Conservation (phyloP, 169 alveolate species). For the Cryptosporidium felis region DNA sequence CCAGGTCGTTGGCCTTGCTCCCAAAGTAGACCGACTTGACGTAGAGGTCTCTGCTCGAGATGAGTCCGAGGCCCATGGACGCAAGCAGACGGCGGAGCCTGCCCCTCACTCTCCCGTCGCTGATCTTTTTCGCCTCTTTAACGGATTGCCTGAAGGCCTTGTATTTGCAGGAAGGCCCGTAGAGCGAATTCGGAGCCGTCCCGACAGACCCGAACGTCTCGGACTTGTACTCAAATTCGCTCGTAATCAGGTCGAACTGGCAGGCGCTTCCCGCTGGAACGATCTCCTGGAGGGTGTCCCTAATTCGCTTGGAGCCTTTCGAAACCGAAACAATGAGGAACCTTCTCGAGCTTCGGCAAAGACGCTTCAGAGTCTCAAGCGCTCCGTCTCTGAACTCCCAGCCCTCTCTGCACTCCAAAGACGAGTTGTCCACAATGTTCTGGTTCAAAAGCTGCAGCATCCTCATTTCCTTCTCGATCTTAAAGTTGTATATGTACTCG, state of each 20-base stretch:
- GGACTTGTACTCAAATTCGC: conserved; percentile 39
- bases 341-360: background rate
- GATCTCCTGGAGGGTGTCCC: conserved; percentile 2
- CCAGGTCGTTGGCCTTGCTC: conserved; percentile 43
- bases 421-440: conserved; percentile 36
- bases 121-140: background rate
- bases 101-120: conserved; percentile 9
- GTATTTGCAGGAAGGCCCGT: conserved; percentile 66
- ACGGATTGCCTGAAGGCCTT: conserved; percentile 20
- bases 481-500: conserved; percentile 45
- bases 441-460: background rate
- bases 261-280: background rate
- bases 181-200: conserved; percentile 41
- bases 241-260: conserved; percentile 17
- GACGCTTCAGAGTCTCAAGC: background rate
- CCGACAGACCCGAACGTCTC: background rate
- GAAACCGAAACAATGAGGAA: conserved; percentile 25
- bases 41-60: conserved; percentile 5
- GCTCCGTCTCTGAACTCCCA: conserved; percentile 67
- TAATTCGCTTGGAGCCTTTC: conserved; percentile 37
- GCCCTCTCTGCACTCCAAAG: conserved; percentile 13
- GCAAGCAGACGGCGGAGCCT: background rate
- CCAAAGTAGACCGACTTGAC: conserved; percentile 41
- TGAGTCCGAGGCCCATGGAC: background rate
- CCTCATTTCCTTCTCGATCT: conserved; percentile 56